Percentiles rank a stretch among this genome's conserved stretches.
Evolutionary conservation across 139 green algal genomes (phyloP).

Genomic region (Limnomonas spitsbergensis): DNA sequence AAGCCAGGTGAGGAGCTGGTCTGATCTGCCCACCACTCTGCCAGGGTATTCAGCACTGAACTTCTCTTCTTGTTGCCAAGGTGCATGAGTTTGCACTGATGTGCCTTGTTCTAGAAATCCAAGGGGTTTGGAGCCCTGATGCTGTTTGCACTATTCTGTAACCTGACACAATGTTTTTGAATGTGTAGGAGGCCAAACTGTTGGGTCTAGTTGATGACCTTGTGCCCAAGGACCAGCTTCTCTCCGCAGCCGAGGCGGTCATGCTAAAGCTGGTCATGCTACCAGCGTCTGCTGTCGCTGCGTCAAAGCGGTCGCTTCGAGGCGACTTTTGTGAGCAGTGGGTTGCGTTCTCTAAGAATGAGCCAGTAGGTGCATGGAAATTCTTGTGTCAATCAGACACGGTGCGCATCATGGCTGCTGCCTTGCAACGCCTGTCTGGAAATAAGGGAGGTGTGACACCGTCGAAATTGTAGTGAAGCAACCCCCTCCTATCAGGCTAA

Average conservation of each 20-base stretch:
- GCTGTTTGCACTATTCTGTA: too few relatives aligned
- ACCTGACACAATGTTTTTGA: too few relatives aligned
- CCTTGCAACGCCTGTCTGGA: slow-evolving; percentile 60
- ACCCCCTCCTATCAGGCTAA: too few relatives aligned
- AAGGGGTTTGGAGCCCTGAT: too few relatives aligned
- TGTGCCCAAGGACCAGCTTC: slow-evolving; percentile 50
- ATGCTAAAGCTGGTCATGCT: slow-evolving; percentile 45
- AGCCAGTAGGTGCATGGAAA: slow-evolving; percentile 64
- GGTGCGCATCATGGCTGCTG: slow-evolving; percentile 52
- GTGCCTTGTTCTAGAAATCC: too few relatives aligned
- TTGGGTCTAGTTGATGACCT: slow-evolving; percentile 77
- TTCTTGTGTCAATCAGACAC: slow-evolving; percentile 50
- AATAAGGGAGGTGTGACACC: too few relatives aligned
- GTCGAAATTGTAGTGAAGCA: too few relatives aligned
- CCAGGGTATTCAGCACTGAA: not conserved
- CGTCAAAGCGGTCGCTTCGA: slow-evolving; percentile 52
- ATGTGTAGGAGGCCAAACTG: slow-evolving; percentile 51
- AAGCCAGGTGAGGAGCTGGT: not conserved
- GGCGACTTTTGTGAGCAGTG: slow-evolving; percentile 56
- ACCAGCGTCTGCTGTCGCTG: slow-evolving; percentile 19
- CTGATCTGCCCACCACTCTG: not conserved
- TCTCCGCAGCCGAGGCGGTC: slow-evolving; percentile 44
- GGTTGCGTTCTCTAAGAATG: slow-evolving; percentile 48
- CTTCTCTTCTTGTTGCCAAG: too few relatives aligned
- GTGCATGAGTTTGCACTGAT: too few relatives aligned